Percentiles rank a stretch among this genome's conserved stretches.
These are phyloP conservation scores for Populus trichocarpa DNA, from an alignment of 441 rosid species.

Conservation along the genomic window DNA sequence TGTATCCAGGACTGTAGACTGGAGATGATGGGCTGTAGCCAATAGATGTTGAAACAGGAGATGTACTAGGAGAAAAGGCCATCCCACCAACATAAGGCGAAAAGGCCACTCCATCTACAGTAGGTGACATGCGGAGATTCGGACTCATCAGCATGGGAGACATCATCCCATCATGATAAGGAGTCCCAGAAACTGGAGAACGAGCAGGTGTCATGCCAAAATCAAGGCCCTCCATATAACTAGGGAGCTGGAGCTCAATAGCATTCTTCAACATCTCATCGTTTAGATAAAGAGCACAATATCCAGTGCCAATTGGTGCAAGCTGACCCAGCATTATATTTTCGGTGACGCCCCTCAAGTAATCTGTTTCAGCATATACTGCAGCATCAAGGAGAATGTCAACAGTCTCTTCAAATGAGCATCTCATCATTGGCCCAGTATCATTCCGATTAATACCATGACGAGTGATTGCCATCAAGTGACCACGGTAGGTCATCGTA, in stretches of 20 bases:
- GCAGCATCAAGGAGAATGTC: slow-evolving; percentile 99
- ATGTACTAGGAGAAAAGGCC: slow-evolving; percentile 82
- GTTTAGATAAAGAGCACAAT: slow-evolving; percentile 81
- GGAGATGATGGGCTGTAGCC: slow-evolving; percentile 77
- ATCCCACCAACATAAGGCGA: slow-evolving; percentile 88
- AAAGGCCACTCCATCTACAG: slow-evolving; percentile 64
- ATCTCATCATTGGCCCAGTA: slow-evolving; percentile 98
- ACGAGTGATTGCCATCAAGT: slow-evolving; percentile 98
- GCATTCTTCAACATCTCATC: slow-evolving; percentile 99
- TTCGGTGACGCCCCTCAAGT: slow-evolving; percentile 90
- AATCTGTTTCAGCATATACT: slow-evolving; percentile 86
- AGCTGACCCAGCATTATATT: slow-evolving; percentile 98
- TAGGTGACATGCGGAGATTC: slow-evolving; percentile 74
- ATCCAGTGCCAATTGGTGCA: slow-evolving; percentile 96
- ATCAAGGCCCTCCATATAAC: slow-evolving; percentile 93
- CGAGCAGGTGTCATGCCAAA: slow-evolving; percentile 87
- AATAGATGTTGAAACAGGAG: slow-evolving; percentile 33
- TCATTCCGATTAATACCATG: slow-evolving; percentile 97
- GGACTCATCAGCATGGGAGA: slow-evolving; percentile 91
- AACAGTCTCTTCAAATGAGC: slow-evolving; percentile 98
- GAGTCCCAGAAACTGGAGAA: slow-evolving; percentile 85
- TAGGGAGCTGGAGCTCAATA: slow-evolving; percentile 95
- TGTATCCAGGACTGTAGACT: slow-evolving; percentile 49
- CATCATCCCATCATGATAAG: slow-evolving; percentile 93
- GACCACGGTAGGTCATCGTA: slow-evolving; percentile 99